Evolutionary conservation across 2,329 filamentous ascomycete genomes (phyloP).

Genomic region (Penicillium sp.): DNA sequence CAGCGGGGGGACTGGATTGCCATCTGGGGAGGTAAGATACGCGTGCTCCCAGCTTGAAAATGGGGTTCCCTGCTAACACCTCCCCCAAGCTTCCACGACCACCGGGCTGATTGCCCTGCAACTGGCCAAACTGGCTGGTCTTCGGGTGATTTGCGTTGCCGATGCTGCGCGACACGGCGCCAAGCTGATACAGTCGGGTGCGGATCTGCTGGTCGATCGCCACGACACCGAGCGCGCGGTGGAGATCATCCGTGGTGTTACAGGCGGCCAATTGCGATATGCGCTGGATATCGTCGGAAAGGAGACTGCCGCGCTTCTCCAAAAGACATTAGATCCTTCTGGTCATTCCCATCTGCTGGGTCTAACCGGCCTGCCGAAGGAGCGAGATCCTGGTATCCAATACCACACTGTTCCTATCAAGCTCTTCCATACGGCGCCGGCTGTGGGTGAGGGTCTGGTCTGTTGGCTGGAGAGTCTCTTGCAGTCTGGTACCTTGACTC

Average conservation of each 20-base stretch:
- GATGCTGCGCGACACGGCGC: slow-evolving; percentile 66
- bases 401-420: slow-evolving; percentile 72
- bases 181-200: slow-evolving; percentile 52
- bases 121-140: slow-evolving; percentile 63
- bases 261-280: slow-evolving; percentile 59
- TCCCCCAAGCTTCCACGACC: slow-evolving; percentile 59
- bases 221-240: slow-evolving; percentile 64
- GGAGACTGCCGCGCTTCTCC: slow-evolving; percentile 60
- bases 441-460: slow-evolving; percentile 61
- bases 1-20: slow-evolving; percentile 65
- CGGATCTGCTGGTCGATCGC: slow-evolving; percentile 68
- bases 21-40: slow-evolving; percentile 65
- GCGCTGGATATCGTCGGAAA: slow-evolving; percentile 66
- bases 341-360: slow-evolving; percentile 61
- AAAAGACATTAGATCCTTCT: slow-evolving; percentile 48
- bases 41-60: not conserved
- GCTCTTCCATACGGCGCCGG: slow-evolving; percentile 66
- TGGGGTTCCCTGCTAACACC: slow-evolving; percentile 4
- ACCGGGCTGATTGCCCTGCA: slow-evolving; percentile 66
- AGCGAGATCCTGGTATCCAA: slow-evolving; percentile 44
- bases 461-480: slow-evolving; percentile 68
- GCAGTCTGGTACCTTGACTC: slow-evolving; percentile 50
- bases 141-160: slow-evolving; percentile 64
- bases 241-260: slow-evolving; percentile 60
- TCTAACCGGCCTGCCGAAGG: slow-evolving; percentile 65